Evolutionary conservation across 768 basidiomycete genomes (phyloP).

Genomic region (Psilocybe cubensis): DNA sequence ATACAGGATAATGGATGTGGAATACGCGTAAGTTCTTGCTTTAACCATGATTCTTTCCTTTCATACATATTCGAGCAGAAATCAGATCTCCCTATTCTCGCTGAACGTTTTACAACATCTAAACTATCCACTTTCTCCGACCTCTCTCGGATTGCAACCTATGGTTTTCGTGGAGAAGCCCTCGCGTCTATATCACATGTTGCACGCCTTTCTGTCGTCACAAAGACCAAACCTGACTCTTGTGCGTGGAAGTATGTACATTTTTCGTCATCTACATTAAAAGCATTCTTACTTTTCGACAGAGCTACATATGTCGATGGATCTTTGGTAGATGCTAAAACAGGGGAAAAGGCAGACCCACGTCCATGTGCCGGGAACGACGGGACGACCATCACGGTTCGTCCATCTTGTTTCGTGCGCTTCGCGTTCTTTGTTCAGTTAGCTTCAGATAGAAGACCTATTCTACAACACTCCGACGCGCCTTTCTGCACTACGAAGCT

Average conservation of each 20-base stretch:
- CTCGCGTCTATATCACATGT: conserved; percentile 96
- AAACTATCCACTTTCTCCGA: conserved; percentile 90
- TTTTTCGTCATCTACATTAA: neutral
- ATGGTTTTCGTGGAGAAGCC: conserved; percentile 97
- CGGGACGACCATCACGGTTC: conserved; percentile 86
- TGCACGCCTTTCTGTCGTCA: conserved; percentile 85
- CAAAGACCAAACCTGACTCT: conserved; percentile 79
- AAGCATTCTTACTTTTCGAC: neutral
- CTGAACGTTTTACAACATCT: conserved; percentile 94
- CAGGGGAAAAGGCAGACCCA: conserved; percentile 73
- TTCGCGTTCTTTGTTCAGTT: conserved; percentile 6
- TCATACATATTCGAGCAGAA: conserved; percentile 69
- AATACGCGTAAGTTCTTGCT: conserved; percentile 69
- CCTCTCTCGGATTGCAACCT: conserved; percentile 80
- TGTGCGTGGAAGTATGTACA: conserved; percentile 91
- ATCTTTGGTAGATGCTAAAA: conserved; percentile 65
- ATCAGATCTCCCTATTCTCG: conserved; percentile 86
- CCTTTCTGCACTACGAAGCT: conserved; percentile 78
- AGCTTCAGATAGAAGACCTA: conserved; percentile 83
- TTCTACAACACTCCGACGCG: conserved; percentile 94
- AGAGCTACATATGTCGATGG: conserved; percentile 90
- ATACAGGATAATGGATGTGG: conserved; percentile 98
- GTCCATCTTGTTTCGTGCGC: no score
- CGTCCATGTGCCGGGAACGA: conserved; percentile 94
- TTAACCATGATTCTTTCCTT: neutral